These are phyloP conservation scores for Huntiella abstrusa DNA, from an alignment of 2,329 filamentous ascomycete genomes.

Conservation along the genomic window DNA sequence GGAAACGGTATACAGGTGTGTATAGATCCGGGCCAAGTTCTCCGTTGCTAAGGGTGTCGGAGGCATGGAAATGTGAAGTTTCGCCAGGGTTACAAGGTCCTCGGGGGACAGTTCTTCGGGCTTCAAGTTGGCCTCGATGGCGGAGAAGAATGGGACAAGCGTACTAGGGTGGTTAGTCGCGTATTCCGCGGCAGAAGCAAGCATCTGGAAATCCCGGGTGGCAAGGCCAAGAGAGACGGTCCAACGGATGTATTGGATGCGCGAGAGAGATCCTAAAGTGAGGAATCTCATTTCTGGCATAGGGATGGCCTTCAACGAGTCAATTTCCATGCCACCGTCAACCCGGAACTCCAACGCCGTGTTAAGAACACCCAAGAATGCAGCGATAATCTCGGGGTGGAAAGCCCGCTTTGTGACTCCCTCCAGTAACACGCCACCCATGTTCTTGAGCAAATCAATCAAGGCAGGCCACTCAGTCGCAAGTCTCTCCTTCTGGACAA, in stretches of 20 bases:
- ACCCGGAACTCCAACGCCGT: conserved; percentile 8
- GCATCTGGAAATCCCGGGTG: background rate
- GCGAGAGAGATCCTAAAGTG: conserved; percentile 5
- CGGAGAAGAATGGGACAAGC: conserved; percentile 4
- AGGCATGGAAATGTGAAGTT: background rate
- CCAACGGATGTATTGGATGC: conserved; percentile 11
- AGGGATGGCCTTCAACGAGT: background rate
- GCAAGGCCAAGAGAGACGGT: conserved; percentile 1
- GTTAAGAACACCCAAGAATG: conserved; percentile 4
- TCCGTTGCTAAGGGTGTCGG: conserved; percentile 7
- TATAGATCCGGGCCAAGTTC: conserved; percentile 8
- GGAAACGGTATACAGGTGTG: background rate
- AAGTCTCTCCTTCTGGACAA: conserved; percentile 26
- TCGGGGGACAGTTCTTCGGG: conserved; percentile 3
- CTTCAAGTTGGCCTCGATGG: conserved; percentile 4
- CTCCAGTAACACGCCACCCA: conserved; percentile 4
- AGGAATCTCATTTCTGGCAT: conserved; percentile 2
- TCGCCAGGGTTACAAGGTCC: conserved; percentile 4
- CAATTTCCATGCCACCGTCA: background rate
- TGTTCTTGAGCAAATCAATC: conserved; percentile 1
- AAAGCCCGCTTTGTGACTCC: conserved; percentile 17
- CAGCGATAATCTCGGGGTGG: background rate
- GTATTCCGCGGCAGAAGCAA: background rate
- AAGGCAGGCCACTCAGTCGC: conserved; percentile 5
- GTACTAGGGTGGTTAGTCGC: conserved; percentile 6